Evolutionary conservation across 2,329 filamentous ascomycete genomes (phyloP).

Genomic region (Cladosporium sp.): DNA sequence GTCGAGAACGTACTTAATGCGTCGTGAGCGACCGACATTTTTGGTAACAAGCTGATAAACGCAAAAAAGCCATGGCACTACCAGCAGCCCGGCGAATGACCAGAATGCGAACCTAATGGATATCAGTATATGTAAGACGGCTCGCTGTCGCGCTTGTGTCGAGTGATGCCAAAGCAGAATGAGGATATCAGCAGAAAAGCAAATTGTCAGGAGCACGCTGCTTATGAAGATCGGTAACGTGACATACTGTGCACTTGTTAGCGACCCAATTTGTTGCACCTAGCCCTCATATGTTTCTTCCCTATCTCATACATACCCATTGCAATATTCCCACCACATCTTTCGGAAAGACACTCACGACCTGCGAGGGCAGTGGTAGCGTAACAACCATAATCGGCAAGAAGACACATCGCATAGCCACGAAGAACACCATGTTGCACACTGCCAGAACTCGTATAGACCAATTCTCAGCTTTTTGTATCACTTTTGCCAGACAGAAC

Average conservation of each 20-base stretch:
- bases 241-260: neutral
- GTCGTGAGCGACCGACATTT: slow-evolving; percentile 73
- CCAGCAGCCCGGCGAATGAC: slow-evolving; percentile 80
- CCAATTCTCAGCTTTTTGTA: slow-evolving; percentile 83
- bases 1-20: slow-evolving; percentile 79
- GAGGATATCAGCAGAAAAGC: too few relatives aligned
- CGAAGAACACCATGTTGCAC: slow-evolving; percentile 69
- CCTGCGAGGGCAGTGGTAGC: slow-evolving; percentile 69
- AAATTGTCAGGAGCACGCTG: too few relatives aligned
- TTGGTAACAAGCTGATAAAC: slow-evolving; percentile 88
- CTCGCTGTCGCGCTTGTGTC: too few relatives aligned
- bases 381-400: slow-evolving; percentile 93
- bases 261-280: neutral
- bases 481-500: slow-evolving; percentile 87
- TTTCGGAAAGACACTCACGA: slow-evolving; percentile 69
- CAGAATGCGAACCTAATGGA: slow-evolving; percentile 71
- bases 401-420: slow-evolving; percentile 78
- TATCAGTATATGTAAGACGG: neutral
- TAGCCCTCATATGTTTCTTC: neutral
- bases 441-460: slow-evolving; percentile 75
- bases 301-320: slow-evolving; percentile 46
- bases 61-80: slow-evolving; percentile 88
- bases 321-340: slow-evolving; percentile 69
- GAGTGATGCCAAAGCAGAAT: too few relatives aligned
- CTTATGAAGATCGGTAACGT: too few relatives aligned